Evolutionary conservation across 305 asterid genomes (phyloP).

Genomic region (Andrographis paniculata): DNA sequence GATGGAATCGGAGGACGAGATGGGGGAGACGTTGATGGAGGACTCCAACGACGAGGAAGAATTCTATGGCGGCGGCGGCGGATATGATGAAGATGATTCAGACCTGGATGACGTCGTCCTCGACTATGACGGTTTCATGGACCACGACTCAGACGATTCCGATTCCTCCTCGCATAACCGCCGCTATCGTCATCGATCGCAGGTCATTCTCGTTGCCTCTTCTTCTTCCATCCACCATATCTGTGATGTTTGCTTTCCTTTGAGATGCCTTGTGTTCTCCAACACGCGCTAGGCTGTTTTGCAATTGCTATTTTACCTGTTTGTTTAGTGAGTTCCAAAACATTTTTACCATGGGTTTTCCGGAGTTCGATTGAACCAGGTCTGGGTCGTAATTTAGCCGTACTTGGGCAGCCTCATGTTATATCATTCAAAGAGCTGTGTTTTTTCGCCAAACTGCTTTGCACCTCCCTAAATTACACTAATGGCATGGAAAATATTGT

Average conservation of each 20-base stretch:
- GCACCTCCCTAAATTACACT: no score
- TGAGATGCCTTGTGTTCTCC: not conserved
- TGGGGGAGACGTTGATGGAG: slow-evolving; percentile 40
- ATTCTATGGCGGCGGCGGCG: slow-evolving; percentile 54
- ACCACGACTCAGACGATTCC: slow-evolving; percentile 66
- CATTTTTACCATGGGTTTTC: no score
- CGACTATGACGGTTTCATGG: slow-evolving; percentile 65
- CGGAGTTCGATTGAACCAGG: no score
- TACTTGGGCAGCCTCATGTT: no score
- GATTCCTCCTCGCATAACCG: slow-evolving; percentile 34
- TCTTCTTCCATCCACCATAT: slow-evolving; percentile 8
- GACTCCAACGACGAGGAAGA: slow-evolving; percentile 64
- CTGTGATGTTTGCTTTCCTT: not conserved
- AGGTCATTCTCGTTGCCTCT: slow-evolving; percentile 36
- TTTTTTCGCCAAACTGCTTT: no score
- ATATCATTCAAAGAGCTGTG: no score
- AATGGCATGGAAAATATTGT: no score
- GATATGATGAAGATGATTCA: slow-evolving; percentile 40
- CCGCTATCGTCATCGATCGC: slow-evolving; percentile 41
- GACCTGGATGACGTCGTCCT: slow-evolving; percentile 51
- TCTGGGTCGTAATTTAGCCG: no score
- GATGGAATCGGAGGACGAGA: slow-evolving; percentile 66
- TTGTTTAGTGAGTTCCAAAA: no score
- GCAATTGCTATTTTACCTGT: no score
- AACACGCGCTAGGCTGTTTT: slow-evolving; percentile 17